Evolutionary conservation across 2,329 filamentous ascomycete species (phyloP), one percentile per base, ranked within the genome.

Genomic region (Colletotrichum destructivum): DNA sequence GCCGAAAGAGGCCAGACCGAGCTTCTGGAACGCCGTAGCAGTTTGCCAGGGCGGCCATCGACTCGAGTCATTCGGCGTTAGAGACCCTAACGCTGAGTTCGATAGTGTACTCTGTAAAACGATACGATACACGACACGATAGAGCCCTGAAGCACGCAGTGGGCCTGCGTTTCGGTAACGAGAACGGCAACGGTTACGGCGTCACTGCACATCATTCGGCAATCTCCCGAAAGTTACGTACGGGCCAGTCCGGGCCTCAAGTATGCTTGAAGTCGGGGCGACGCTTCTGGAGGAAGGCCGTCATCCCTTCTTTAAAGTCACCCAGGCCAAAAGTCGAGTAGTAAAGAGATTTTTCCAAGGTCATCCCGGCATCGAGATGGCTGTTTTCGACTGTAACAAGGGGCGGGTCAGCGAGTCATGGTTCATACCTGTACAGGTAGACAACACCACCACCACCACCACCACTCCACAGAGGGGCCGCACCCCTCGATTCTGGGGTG

Each of bases 261-360:
- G 47, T 44, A 46, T 79, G 74, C 59, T 76, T 75, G 49, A 77
- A 78, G 3, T 71, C 64, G 9, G 79, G 77, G 31, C 75, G 72
- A 59, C 78, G 74, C 76, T 85, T 85, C 69, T 82, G 78, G 63
- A 84, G 71, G 73, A 85, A 85, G 1, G 82, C 83, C 47, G 78
- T 76, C 65, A 84, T 81, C 13, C 84, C 84, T 66, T 83, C 80
- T 57, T 80, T 78, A 70, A 82, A 84, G 68, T 85, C 83, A 35
- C 75, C 75, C 52, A 83, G 79, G 46, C 77, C 75, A 57, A 83
- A 83, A 0, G 81, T 81, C 52, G 78, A 77, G 68, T 82, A 82
- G 69, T 83, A 83, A 47, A 83, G 71, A 62, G 77, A 73, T 69
- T 79, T 81, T 64, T 82, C 81, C 35, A 75, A 70, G 47, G 75